Evolutionary conservation across 495 filamentous ascomycete genomes (phyloP).

Genomic region (Chlorociboria aeruginascens): DNA sequence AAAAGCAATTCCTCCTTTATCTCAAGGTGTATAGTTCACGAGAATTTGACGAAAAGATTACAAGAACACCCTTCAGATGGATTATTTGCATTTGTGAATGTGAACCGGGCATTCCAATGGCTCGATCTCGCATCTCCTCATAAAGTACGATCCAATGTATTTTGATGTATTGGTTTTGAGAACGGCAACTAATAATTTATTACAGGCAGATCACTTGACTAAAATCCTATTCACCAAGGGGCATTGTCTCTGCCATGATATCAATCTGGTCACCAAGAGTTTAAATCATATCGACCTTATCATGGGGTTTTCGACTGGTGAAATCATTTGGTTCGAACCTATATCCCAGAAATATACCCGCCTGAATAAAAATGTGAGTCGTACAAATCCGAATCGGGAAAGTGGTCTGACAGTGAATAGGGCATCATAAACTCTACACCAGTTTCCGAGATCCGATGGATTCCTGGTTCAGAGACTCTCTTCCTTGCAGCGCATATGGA

Average conservation of each 20-base stretch:
- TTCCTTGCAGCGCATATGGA: conserved; percentile 92
- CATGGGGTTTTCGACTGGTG: conserved; percentile 90
- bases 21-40: conserved; percentile 86
- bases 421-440: conserved; percentile 77
- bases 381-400: background rate
- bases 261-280: conserved; percentile 74
- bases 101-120: conserved; percentile 83
- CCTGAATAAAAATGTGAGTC: conserved; percentile 80
- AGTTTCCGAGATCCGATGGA: conserved; percentile 80
- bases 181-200: conserved; percentile 2
- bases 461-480: conserved; percentile 85
- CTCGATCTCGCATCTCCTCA: conserved; percentile 41
- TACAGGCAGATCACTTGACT: conserved; percentile 69
- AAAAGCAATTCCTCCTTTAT: conserved; percentile 98
- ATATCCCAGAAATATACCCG: conserved; percentile 92
- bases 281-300: conserved; percentile 74
- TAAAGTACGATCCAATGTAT: conserved; percentile 32
- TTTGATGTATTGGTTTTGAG: background rate
- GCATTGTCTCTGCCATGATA: conserved; percentile 88
- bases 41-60: conserved; percentile 63
- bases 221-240: conserved; percentile 96
- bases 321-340: conserved; percentile 98
- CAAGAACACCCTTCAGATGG: conserved; percentile 68
- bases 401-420: conserved; percentile 25
- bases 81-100: conserved; percentile 82